Evolutionary conservation across 1,139 yeast genomes (phyloP), one percentile per base, ranked within the genome.

Genomic region (Lodderomyces theae): DNA sequence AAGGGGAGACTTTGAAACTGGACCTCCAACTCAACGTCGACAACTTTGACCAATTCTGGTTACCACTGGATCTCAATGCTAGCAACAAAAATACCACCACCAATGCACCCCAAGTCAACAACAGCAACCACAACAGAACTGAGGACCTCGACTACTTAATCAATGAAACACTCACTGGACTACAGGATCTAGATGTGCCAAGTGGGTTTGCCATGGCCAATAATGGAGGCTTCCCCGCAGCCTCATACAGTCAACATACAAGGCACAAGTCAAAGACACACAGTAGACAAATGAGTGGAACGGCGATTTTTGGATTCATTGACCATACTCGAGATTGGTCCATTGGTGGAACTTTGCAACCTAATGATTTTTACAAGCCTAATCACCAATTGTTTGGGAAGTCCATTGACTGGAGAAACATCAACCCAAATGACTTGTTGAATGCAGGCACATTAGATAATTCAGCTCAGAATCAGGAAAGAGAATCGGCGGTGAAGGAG

Each of bases 241-340:
- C 32, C 2, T n/a, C 42, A 41, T 28, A 42, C 41, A 41, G 34
- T 12, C 35, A 40, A 26, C 48, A 42, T 31, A 33, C 38, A 36
- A 31, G 37, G 11, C 41, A 24, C 23, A 32, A 59, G 54, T 34
- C 47, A 10, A 44, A 39, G 34, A 16, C 43, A 11, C 77, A 71
- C 44, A 54, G 63, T 37, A 54, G 76, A 37, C 67, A 68, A 44
- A 57, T 60, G 24, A 77, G 82, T 59, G 86, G 85, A 7, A 79
- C 86, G 1, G 84, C 84, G 6, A 80, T 79, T 29, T 80, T 80
- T 55, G 86, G 86, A 0, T 79, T 74, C 49, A 60, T 68, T 2
- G 76, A 72, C 39, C 85, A 80, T 54, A 75, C 69, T 47, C 67
- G 76, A 40, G 79, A 72, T 23, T 55, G 79, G 18, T 71, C 79